A percentile compares a stretch with the other conserved stretches of the same genome.
phyloP scores from a whole-genome alignment of 768 basidiomycete species.

The Panus rudis region DNA sequence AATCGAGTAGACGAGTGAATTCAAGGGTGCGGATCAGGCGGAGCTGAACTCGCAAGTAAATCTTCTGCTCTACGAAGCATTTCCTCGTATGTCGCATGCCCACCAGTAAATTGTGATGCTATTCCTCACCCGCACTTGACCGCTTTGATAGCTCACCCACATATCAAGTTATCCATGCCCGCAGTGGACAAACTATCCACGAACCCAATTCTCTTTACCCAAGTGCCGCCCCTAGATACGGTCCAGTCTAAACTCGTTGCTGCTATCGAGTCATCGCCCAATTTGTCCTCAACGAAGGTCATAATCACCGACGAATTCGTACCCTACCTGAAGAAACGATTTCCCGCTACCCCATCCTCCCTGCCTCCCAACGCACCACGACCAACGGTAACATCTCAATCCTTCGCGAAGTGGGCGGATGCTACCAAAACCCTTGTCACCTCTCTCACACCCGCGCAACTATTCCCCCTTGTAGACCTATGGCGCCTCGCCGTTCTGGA shows the following conservation, averaged over 20 bases:
- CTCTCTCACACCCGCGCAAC: conserved; percentile 42
- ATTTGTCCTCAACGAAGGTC: conserved; percentile 36
- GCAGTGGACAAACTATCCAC: conserved; percentile 56
- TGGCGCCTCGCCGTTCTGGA: conserved; percentile 77
- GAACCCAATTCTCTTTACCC: conserved; percentile 68
- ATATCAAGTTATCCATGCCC: conserved; percentile 52
- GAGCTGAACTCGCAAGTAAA: conserved; percentile 73
- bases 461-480: conserved; percentile 81
- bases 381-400: conserved; percentile 28
- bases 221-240: conserved; percentile 62
- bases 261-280: conserved; percentile 47
- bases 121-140: no score
- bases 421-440: conserved; percentile 36
- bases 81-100: conserved; percentile 57
- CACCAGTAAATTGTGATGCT: background rate
- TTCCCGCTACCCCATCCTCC: conserved; percentile 25
- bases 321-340: conserved; percentile 61
- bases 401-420: conserved; percentile 43
- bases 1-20: conserved; percentile 47
- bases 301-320: conserved; percentile 41
- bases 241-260: conserved; percentile 54
- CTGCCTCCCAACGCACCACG: conserved; percentile 23
- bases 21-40: conserved; percentile 63
- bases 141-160: conserved; percentile 67
- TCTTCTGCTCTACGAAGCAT: conserved; percentile 66